Base-by-base conservation (phyloP, 441 rosid species). In the Corymbia citriodora region DNA sequence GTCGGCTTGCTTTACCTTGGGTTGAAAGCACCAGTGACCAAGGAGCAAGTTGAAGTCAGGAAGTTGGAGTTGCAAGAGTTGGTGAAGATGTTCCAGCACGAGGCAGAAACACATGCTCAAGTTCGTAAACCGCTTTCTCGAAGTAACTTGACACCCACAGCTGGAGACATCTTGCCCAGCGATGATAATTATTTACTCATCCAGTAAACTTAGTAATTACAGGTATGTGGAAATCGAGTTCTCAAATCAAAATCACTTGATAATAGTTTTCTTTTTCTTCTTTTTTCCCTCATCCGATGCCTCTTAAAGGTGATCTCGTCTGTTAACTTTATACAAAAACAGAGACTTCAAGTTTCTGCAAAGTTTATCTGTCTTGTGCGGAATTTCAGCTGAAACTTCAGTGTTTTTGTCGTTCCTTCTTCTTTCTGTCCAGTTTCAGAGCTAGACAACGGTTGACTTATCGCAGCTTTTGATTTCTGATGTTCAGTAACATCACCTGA, bases 41-140 rank as follows among this genome's bases (percentile, higher is more conserved):
- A 97, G 87, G 95, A 94, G 92, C 95, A 93, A 92, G 97, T 97
- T 25, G 92, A 96, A 91, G 94, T 96, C 81, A 95, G 96, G 91
- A 96, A 95, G 94, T 87, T 96, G 93, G 99, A 98, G 92, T 92
- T 98, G 87, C 96, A 97, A 92, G 96, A 97, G 87, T 91, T 98
- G 88, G 99, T 98, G 18, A 97, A 95, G 94, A 94, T 93, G 95
- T 97, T 98, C 92, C 99, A 98, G 94, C 98, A 96, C 40, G 99
- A 98, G 91, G 99, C 99, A 31, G 99, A 98, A 95, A 94, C 96
- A 53, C 99, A 98, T 91, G 99, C 97, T 40, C 99, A 97, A 89
- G 95, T 98, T 90, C 92, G 95, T 55, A 94, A 93, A 89, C 86
- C 89, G 19, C 74, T 88, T 52, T 87, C 90, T 36, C 91, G 99